phyloP scores from a whole-genome alignment of 768 basidiomycete species.

The Phlegmacium glaucopus region DNA sequence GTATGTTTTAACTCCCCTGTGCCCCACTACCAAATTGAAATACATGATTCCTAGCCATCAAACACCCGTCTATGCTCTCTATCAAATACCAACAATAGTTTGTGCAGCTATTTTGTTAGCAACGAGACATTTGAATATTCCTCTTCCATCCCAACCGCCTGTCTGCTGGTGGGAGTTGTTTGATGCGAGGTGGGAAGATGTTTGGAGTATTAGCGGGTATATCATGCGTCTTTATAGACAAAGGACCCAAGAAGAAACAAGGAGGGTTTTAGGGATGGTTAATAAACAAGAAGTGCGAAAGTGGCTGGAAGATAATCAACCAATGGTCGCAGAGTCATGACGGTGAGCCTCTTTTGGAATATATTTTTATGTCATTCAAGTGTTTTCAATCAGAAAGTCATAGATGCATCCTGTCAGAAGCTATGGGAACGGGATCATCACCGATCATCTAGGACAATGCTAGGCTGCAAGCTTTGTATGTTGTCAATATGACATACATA shows the following conservation, averaged over 20 bases:
- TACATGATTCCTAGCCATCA: constrained; percentile 60
- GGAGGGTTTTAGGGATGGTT: constrained; percentile 53
- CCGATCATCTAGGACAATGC: too few species aligned
- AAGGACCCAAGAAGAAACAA: constrained; percentile 42
- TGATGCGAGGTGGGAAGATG: constrained; percentile 86
- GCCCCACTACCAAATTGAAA: neutral
- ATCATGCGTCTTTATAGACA: constrained; percentile 78
- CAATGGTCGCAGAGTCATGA: constrained; percentile 2
- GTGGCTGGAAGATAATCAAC: constrained; percentile 67
- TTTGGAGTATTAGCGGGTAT: constrained; percentile 81
- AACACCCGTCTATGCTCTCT: constrained; percentile 88
- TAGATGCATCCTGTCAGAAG: too few species aligned
- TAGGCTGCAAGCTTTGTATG: too few species aligned
- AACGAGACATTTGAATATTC: constrained; percentile 63
- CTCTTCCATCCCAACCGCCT: constrained; percentile 68
- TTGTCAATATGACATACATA: too few species aligned
- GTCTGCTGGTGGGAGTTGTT: constrained; percentile 94
- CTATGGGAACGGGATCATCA: too few species aligned
- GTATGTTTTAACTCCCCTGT: constrained; percentile 44
- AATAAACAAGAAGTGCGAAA: constrained; percentile 76
- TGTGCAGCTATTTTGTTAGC: constrained; percentile 86
- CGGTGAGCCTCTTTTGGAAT: neutral
- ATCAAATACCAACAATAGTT: constrained; percentile 87
- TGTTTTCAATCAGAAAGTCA: too few species aligned
- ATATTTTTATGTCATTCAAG: too few species aligned